Conservation (phyloP, 208 protist genomes). For the Leishmania tarentolae region DNA sequence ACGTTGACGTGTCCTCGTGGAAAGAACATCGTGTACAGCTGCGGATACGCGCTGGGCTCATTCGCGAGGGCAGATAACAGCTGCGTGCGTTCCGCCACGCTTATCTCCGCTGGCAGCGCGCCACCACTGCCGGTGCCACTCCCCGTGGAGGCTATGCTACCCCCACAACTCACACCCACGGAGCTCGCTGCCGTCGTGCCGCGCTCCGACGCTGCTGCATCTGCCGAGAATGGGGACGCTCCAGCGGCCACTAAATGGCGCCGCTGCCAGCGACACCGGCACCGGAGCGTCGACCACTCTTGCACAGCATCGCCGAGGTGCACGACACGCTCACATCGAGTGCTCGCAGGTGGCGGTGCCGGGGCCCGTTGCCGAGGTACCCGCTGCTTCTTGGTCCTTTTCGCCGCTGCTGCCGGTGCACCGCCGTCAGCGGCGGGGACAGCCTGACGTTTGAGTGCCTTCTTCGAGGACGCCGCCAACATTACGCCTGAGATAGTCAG, state of each 20-base stretch:
- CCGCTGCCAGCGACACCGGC: conserved; percentile 12
- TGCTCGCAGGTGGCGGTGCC: background rate
- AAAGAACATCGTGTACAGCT: conserved; percentile 33
- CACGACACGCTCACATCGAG: conserved; percentile 6
- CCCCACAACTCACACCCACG: background rate
- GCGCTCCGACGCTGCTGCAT: background rate
- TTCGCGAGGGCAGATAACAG: conserved; percentile 19
- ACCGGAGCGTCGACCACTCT: conserved; percentile 21
- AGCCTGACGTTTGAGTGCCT: background rate
- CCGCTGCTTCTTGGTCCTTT: background rate
- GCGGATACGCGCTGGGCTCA: conserved; percentile 19
- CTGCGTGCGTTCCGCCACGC: conserved; percentile 18
- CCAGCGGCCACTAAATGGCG: background rate
- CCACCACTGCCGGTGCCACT: background rate
- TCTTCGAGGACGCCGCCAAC: background rate
- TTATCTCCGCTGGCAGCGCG: conserved; percentile 14
- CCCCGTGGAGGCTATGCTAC: background rate
- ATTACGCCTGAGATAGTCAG: background rate
- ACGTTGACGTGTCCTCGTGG: conserved; percentile 4
- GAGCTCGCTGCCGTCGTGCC: background rate
- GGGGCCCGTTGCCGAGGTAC: background rate
- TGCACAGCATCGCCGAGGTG: conserved; percentile 4
- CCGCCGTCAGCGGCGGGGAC: background rate
- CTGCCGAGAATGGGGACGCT: background rate
- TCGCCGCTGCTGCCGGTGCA: background rate